Evolutionary conservation across 2,329 filamentous ascomycete genomes (phyloP), one percentile per base, ranked within the genome.

Genomic region (Alternaria metachromatica): DNA sequence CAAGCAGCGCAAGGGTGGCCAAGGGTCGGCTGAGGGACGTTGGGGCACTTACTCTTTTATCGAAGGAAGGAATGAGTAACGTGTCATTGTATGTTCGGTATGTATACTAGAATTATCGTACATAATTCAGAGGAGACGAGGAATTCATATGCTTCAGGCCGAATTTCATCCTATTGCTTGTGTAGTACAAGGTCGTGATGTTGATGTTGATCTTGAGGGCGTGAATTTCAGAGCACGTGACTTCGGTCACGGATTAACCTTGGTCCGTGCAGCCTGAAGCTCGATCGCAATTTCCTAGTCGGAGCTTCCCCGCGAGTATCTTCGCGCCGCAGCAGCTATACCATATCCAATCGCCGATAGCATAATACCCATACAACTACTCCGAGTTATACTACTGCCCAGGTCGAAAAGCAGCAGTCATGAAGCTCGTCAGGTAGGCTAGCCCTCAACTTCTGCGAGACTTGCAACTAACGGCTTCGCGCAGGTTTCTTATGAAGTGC

Each of bases 401-500:
- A 49, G 12, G 41, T n/a, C 15, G 18, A 21, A 41, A 60, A 63
- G 13, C 33, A 37, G 65, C 63, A 62, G 70, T 30, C 60, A 79
- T 79, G 77, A 79, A 79, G 76, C 77, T 79, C 60, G 77, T 79
- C 64, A 75, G 77, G 77, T 79, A 54, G 49, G 68, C 55, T 53
- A 33, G 45, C 26, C 49, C 25, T 33, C 23, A 11, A 48, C 15
- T 12, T 25, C 33, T 45, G 13, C 4, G 37, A 51, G 20, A 53
- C 45, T 37, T 30, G 33, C 55, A 66, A 64, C 73, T 78, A 71
- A 77, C 61, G 51, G 51, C 45, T 64, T 61, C 53, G 53, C 50
- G 56, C 66, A 98, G 96, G 81, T 99, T 99, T 82, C 87, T 99
- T 75, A 98, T 98, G 95, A 99, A 99, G 87, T 98, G 95, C 83